These are phyloP conservation scores for Fomitopsis betulina DNA, from an alignment of 1,284 basidiomycete genomes.

Conservation along the genomic window DNA sequence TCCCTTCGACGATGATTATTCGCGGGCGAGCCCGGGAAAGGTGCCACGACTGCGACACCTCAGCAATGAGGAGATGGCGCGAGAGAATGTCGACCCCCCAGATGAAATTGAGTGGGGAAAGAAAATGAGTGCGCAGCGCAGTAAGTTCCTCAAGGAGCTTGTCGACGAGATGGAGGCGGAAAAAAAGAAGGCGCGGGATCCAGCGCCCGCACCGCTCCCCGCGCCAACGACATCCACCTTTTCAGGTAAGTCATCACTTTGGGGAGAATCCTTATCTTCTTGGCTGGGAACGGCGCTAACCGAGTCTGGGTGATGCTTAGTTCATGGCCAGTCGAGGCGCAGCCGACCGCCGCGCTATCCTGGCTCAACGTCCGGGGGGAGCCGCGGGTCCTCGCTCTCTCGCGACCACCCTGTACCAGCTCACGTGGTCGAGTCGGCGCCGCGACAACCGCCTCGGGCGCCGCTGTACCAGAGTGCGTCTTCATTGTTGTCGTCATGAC, in stretches of 20 bases:
- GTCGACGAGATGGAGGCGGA: slow-evolving; percentile 34
- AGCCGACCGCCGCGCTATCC: slow-evolving; percentile 20
- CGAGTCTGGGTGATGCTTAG: slow-evolving; percentile 6
- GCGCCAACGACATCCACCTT: slow-evolving; percentile 17
- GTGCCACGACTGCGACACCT: slow-evolving; percentile 33
- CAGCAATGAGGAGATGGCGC: slow-evolving; percentile 30
- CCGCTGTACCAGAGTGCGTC: slow-evolving; percentile 10
- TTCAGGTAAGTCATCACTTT: slow-evolving; percentile 16
- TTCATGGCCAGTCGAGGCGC: slow-evolving; percentile 22
- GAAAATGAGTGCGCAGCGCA: slow-evolving; percentile 34
- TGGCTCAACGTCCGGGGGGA: slow-evolving; percentile 22
- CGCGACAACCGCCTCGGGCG: slow-evolving; percentile 13
- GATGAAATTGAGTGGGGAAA: slow-evolving; percentile 39
- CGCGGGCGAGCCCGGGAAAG: slow-evolving; percentile 32
- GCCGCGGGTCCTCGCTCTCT: slow-evolving; percentile 28
- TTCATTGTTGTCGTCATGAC: neutral
- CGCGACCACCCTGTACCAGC: slow-evolving; percentile 21
- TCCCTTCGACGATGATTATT: slow-evolving; percentile 40
- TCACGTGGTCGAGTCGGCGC: slow-evolving; percentile 15
- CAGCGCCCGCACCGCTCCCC: slow-evolving; percentile 15
- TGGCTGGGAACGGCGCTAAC: neutral
- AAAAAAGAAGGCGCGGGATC: slow-evolving; percentile 25
- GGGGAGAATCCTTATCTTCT: neutral
- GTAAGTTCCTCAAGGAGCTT: slow-evolving; percentile 37
- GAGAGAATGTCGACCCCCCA: slow-evolving; percentile 37